Evolutionary conservation across 805 yeast genomes (phyloP).

Genomic region (Brettanomyces bruxellensis): DNA sequence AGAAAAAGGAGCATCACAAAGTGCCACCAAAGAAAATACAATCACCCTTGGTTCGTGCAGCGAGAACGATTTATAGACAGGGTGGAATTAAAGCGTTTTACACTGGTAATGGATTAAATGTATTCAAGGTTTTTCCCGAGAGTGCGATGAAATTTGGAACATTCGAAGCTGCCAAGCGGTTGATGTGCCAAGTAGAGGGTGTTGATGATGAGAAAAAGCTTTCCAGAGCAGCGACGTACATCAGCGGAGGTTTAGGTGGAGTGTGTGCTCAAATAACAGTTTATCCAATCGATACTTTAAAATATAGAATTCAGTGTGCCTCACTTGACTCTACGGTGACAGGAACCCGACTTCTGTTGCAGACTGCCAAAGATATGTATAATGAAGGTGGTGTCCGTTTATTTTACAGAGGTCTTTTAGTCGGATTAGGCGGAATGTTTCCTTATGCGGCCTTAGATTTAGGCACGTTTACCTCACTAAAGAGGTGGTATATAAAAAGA

Average conservation of each 20-base stretch:
- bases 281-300: constrained; percentile 91
- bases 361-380: constrained; percentile 73
- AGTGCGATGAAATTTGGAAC: constrained; percentile 96
- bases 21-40: constrained; percentile 38
- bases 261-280: constrained; percentile 87
- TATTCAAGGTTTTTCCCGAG: constrained; percentile 92
- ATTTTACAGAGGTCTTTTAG: constrained; percentile 81
- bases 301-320: constrained; percentile 90
- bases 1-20: constrained; percentile 32
- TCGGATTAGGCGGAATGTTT: constrained; percentile 93
- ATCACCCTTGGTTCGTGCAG: constrained; percentile 76
- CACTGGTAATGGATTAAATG: constrained; percentile 91
- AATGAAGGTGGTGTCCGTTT: constrained; percentile 66
- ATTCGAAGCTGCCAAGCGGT: constrained; percentile 76
- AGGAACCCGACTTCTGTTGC: constrained; percentile 52
- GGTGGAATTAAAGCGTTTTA: constrained; percentile 87
- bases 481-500: constrained; percentile 59
- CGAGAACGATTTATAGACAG: constrained; percentile 69
- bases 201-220: constrained; percentile 59
- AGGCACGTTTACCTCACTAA: constrained; percentile 85
- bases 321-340: constrained; percentile 52
- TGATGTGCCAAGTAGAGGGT: constrained; percentile 70
- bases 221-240: constrained; percentile 69
- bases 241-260: constrained; percentile 96
- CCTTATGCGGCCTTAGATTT: constrained; percentile 96